Percentiles rank a stretch among this genome's conserved stretches.
phyloP scores from a whole-genome alignment of 495 filamentous ascomycete species.

The Mycothermus thermophilus region DNA sequence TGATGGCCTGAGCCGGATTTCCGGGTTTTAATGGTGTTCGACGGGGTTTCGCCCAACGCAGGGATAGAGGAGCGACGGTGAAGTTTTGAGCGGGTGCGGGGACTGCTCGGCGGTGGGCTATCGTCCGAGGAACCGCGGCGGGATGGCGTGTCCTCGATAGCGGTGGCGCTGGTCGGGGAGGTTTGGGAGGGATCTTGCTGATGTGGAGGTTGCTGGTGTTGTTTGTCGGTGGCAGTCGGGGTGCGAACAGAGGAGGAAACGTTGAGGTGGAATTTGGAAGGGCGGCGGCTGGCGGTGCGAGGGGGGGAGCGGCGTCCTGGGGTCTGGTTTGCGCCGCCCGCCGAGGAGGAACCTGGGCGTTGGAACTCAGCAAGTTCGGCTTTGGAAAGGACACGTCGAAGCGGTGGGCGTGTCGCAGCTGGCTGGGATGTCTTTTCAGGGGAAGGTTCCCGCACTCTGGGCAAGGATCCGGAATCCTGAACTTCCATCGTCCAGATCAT shows the following conservation, averaged over 20 bases:
- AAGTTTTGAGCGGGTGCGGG: constrained; percentile 25
- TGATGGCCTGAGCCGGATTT: constrained; percentile 13
- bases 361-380: constrained; percentile 68
- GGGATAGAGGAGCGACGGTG: constrained; percentile 42
- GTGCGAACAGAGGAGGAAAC: constrained; percentile 20
- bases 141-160: constrained; percentile 26
- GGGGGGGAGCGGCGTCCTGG: constrained; percentile 51
- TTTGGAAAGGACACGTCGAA: constrained; percentile 61
- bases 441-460: constrained; percentile 29
- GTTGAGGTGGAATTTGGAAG: constrained; percentile 26
- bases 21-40: constrained; percentile 36
- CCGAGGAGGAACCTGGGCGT: constrained; percentile 39
- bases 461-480: constrained; percentile 17
- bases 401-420: constrained; percentile 46
- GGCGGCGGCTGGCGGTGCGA: constrained; percentile 34
- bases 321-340: constrained; percentile 3
- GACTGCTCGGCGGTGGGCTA: constrained; percentile 36
- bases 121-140: constrained; percentile 23
- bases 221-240: constrained; percentile 17
- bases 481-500: constrained; percentile 66
- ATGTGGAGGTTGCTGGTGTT: constrained; percentile 10
- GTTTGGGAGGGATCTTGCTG: constrained; percentile 21
- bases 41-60: constrained; percentile 38
- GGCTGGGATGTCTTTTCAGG: constrained; percentile 36
- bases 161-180: constrained; percentile 1